Conservation (phyloP, 2,329 filamentous ascomycete genomes). For the Coniochaeta sp. region DNA sequence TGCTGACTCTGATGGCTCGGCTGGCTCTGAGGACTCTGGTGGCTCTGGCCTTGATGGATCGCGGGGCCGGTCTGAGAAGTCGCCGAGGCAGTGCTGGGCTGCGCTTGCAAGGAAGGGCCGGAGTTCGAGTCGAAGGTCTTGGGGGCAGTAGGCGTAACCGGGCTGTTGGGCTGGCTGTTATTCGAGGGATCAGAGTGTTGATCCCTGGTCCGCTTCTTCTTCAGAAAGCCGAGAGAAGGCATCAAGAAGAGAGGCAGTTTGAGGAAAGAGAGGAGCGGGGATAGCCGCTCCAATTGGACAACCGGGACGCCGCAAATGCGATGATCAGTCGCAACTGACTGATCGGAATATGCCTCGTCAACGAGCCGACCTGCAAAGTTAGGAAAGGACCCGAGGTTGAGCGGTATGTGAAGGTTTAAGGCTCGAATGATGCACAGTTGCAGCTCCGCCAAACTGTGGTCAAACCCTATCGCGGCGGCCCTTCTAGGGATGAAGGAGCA, state of each 20-base stretch:
- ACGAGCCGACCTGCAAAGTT: not conserved
- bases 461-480: not conserved
- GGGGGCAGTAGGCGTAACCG: constrained; percentile 48
- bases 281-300: not conserved
- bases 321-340: not conserved
- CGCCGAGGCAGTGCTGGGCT: constrained; percentile 13
- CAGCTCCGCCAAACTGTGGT: not conserved
- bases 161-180: constrained; percentile 57
- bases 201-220: constrained; percentile 98
- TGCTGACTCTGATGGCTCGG: constrained; percentile 13
- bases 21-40: constrained; percentile 3
- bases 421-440: not conserved
- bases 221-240: constrained; percentile 93
- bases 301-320: not conserved
- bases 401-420: not conserved
- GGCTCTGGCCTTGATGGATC: constrained; percentile 7
- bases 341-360: not conserved
- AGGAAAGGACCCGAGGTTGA: not conserved
- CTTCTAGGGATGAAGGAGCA: not conserved
- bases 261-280: not conserved
- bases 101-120: constrained; percentile 23
- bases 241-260: constrained; percentile 39
- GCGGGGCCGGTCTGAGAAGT: constrained; percentile 7
- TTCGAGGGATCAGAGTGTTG: constrained; percentile 64
- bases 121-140: constrained; percentile 35